These are phyloP conservation scores for Capsella rubella DNA, from an alignment of 441 rosid genomes.

Conservation along the genomic window DNA sequence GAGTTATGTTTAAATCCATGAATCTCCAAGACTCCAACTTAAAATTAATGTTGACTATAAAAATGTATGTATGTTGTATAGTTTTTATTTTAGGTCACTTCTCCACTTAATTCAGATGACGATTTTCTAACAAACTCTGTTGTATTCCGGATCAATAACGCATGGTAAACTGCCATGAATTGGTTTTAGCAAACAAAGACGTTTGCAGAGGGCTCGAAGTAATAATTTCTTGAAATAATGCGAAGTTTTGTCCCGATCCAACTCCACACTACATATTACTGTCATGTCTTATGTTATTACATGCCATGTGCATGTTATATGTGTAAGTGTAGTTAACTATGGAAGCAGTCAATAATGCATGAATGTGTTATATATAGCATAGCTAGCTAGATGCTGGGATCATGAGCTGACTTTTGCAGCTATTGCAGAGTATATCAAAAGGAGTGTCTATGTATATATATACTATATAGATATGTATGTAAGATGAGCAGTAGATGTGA, in stretches of 20 bases:
- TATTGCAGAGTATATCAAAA: conserved; percentile 20
- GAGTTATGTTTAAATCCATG: background rate
- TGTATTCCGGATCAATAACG: background rate
- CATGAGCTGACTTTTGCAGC: conserved; percentile 37
- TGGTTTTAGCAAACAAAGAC: background rate
- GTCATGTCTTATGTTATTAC: conserved; percentile 17
- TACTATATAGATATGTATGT: background rate
- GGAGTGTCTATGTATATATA: conserved; percentile 1
- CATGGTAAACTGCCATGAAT: background rate
- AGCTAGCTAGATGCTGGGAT: conserved; percentile 21
- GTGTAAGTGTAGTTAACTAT: background rate
- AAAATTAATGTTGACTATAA: background rate
- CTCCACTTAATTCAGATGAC: background rate
- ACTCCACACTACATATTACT: background rate
- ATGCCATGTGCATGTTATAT: background rate
- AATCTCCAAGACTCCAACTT: background rate
- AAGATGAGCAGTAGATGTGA: conserved; percentile 23
- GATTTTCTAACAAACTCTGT: background rate
- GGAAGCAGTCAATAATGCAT: conserved; percentile 8
- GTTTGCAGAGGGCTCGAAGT: conserved; percentile 14
- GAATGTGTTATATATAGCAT: conserved; percentile 3
- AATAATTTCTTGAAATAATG: background rate
- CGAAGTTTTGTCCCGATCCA: background rate
- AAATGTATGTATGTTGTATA: background rate
- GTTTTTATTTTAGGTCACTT: background rate